Evolutionary conservation across 495 filamentous ascomycete genomes (phyloP), one percentile per base, ranked within the genome.

Genomic region (Xylaria nigripes): DNA sequence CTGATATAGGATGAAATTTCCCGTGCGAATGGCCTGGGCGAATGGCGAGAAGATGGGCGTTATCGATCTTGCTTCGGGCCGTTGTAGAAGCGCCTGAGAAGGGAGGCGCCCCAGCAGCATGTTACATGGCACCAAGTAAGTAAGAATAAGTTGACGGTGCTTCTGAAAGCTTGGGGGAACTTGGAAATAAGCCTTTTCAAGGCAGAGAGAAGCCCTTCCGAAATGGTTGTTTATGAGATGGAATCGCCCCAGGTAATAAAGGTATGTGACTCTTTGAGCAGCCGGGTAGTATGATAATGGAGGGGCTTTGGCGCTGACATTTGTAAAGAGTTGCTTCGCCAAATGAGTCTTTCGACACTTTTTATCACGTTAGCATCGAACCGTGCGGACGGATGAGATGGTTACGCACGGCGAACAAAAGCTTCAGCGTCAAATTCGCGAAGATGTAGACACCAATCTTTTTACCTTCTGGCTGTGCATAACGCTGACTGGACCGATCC

Each of bases 181-280:
- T 69, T 95, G 85, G 27, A 82, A 71, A 69, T 95, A 96, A 1
- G 92, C 87, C 23, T 81, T 74, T 61, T 91, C 81, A 12, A 96
- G 74, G 38, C 82, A 87, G 23, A 79, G 73, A 49, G 84, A 81
- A 0, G 92, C 87, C 13, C 81, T 79, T 58, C 80, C 82, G 70
- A 87, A 95, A 60, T 95, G 84, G 41, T 78, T 85, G 56, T 87
- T 89, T 50, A 84, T 81, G 62, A 95, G 90, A 55, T 86, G 78
- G 63, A 91, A 96, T 36, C 90, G 86, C 25, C 92, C 92, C 16
- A 96, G 86, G 63, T 95, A 96, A 70, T 95, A 96, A 6, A 95
- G 82, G 65, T 90, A 97, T 19, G 92, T 90, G 24, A 94, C 87
- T 38, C 89, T 81, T 54, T 96, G 88, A 9, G 88, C 79, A n/a